Conservation (phyloP, 352 stramenopile genomes). For the Phytopythium mirpurense region DNA sequence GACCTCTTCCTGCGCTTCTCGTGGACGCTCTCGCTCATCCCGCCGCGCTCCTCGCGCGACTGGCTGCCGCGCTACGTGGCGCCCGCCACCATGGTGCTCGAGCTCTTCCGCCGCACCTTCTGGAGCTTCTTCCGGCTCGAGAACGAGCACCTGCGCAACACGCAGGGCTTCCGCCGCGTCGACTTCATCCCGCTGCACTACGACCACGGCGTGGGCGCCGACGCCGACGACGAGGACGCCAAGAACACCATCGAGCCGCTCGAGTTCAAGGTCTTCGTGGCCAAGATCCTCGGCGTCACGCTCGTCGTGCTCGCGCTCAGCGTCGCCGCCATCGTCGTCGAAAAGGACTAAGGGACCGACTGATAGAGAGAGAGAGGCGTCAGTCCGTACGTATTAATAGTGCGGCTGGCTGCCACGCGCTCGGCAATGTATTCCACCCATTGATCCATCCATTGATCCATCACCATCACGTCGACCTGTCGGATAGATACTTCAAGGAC, state of each 20-base stretch:
- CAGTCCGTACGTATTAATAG: too few species aligned
- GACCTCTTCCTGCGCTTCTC: slow-evolving; percentile 81
- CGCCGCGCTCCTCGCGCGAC: slow-evolving; percentile 44
- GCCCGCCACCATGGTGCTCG: slow-evolving; percentile 81
- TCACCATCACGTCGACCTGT: too few species aligned
- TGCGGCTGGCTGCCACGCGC: too few species aligned
- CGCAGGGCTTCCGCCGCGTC: slow-evolving; percentile 72
- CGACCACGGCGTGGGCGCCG: slow-evolving; percentile 58
- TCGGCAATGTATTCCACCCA: too few species aligned
- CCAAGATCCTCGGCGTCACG: slow-evolving; percentile 47
- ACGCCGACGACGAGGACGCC: slow-evolving; percentile 28
- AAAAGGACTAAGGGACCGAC: too few species aligned
- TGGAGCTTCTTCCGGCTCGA: slow-evolving; percentile 86
- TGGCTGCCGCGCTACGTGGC: slow-evolving; percentile 75
- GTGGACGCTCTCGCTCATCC: slow-evolving; percentile 80
- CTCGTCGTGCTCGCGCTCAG: slow-evolving; percentile 43
- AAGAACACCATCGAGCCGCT: slow-evolving; percentile 25
- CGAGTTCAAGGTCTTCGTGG: slow-evolving; percentile 35
- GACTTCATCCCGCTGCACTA: slow-evolving; percentile 85
- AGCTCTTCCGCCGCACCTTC: slow-evolving; percentile 81
- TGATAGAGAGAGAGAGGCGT: too few species aligned
- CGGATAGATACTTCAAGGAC: too few species aligned
- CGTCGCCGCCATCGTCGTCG: slow-evolving; percentile 43
- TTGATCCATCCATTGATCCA: too few species aligned
- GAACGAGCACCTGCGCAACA: slow-evolving; percentile 86